Evolutionary conservation across 75 land plant species (phyloP), one percentile per base, ranked within the genome.

Genomic region (Pinus tabuliformis): DNA sequence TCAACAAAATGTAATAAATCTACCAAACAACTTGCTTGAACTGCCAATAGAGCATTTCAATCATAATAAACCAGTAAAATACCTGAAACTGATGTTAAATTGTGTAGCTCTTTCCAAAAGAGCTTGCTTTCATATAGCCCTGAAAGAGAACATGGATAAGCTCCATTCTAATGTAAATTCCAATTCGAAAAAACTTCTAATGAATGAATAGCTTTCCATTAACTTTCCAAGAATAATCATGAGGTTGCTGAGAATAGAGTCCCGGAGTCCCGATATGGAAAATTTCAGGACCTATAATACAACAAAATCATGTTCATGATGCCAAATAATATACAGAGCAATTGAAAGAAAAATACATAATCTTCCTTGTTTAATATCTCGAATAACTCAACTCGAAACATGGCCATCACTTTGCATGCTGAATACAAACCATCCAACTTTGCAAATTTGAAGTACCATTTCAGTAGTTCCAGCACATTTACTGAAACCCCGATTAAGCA

Each of bases 91-190:
- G 18, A 49, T 49, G 54, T 49, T 49, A 49, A 16, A 30, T 64
- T 64, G 33, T 64, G 7, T 64, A 20, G 8, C 68, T 16, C 1
- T 64, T 64, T 64, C 37, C 8, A 17, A 16, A 30, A 64, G 42
- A 36, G 36, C 36, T 36, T 64, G 5, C 42, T 8, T 64, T 64
- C 18, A 36, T 6, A 64, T 30, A 30, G 18, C 68, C 28, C 68
- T 16, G 68, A 33, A 64, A 18, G 33, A 30, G 18, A 33, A 13
- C 20, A 64, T 36, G n/a, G 37, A 64, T 20, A 64, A 33, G 68
- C 39, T 64, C n/a, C 68, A 64, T 64, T 64, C 39, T 16, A 64
- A 64, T 36, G 39, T 64, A 64, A 17, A 64, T 36, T 64, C n/a
- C 42, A 30, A 33, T 33, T 64, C 36, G 6, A 64, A 37, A 18